phyloP scores from a whole-genome alignment of 2,329 filamentous ascomycete genomes.

The Colletotrichum simmondsii region DNA sequence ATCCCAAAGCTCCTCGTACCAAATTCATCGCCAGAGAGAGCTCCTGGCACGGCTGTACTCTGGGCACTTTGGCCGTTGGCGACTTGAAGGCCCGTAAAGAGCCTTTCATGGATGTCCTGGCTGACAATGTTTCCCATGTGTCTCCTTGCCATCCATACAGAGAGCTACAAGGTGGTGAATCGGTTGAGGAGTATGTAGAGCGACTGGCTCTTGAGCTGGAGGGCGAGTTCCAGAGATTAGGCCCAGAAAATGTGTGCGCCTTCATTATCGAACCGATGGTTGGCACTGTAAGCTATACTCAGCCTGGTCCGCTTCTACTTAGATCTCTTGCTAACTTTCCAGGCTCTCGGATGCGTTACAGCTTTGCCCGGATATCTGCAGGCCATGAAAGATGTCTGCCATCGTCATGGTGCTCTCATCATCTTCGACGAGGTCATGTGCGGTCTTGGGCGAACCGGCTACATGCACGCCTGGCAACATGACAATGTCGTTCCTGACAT shows the following conservation, averaged over 20 bases:
- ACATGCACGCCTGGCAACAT: conserved; percentile 68
- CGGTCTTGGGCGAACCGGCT: conserved; percentile 63
- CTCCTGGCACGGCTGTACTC: background rate
- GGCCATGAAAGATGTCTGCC: conserved; percentile 63
- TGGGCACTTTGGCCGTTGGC: background rate
- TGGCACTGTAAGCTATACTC: background rate
- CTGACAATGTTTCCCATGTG: background rate
- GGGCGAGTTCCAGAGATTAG: background rate
- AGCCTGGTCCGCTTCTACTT: background rate
- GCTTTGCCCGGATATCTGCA: conserved; percentile 59
- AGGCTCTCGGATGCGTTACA: background rate
- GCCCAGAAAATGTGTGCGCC: background rate
- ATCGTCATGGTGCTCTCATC: conserved; percentile 64
- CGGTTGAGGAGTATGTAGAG: background rate
- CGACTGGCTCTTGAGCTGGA: background rate
- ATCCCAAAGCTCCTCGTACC: background rate
- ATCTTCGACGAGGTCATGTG: conserved; percentile 71
- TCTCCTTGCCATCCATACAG: background rate
- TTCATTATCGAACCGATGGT: background rate
- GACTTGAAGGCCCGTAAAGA: background rate
- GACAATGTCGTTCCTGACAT: conserved; percentile 60
- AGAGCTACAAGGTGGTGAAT: background rate
- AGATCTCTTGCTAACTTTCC: background rate
- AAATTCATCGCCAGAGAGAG: background rate
- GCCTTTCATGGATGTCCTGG: background rate